Conservation (phyloP, 768 basidiomycete species). For the Tephrocybe rancida region DNA sequence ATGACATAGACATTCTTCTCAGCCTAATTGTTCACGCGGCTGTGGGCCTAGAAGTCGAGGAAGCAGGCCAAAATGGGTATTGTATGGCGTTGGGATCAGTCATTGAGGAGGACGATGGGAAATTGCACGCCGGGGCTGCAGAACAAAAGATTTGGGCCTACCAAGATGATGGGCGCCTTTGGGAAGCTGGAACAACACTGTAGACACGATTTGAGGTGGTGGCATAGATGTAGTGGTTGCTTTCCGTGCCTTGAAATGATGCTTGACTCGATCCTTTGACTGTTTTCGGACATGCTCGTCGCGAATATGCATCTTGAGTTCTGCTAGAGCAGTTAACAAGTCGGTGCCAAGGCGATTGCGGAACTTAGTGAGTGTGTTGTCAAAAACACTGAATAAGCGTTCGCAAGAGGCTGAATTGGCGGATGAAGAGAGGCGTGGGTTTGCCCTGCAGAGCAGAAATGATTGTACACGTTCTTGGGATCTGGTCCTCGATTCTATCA, state of each 20-base stretch:
- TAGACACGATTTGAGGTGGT: background rate
- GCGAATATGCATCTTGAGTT: slow-evolving; percentile 30
- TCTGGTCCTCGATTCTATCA: background rate
- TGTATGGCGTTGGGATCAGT: too few relatives aligned
- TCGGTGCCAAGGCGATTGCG: slow-evolving; percentile 22
- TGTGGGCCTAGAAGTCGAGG: too few relatives aligned
- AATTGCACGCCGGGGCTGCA: too few relatives aligned
- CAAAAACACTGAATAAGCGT: slow-evolving; percentile 30
- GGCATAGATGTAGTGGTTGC: background rate
- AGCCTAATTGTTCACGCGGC: too few relatives aligned
- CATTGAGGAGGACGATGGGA: too few relatives aligned
- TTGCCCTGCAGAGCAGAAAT: too few relatives aligned
- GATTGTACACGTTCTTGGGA: background rate
- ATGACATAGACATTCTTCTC: too few relatives aligned
- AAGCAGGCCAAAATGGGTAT: too few relatives aligned
- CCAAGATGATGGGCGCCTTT: too few relatives aligned
- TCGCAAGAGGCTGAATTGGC: slow-evolving; percentile 34
- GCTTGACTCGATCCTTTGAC: slow-evolving; percentile 5
- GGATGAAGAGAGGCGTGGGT: slow-evolving; percentile 21
- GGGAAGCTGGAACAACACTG: too few relatives aligned
- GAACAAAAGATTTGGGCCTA: too few relatives aligned
- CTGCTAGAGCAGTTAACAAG: slow-evolving; percentile 21
- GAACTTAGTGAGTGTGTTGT: slow-evolving; percentile 29
- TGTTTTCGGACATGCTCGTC: slow-evolving; percentile 19
- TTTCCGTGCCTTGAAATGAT: background rate